Conservation (phyloP, 202 grass and related monocot species). For the Carex sylvatica region DNA sequence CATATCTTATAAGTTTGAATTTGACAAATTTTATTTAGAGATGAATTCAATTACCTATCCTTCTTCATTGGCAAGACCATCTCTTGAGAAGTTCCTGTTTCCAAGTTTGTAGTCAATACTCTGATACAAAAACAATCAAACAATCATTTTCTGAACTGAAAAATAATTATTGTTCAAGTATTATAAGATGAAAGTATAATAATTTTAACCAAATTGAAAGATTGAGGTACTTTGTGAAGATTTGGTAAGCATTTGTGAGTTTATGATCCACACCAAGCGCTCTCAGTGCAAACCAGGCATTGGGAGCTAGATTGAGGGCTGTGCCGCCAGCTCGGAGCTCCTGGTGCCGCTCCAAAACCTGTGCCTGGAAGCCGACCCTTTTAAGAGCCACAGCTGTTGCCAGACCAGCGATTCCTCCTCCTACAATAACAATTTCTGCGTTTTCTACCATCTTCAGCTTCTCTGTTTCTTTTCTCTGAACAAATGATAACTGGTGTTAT, state of each 20-base stretch:
- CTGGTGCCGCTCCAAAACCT: constrained; percentile 58
- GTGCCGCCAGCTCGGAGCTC: constrained; percentile 54
- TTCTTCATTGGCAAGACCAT: constrained; percentile 32
- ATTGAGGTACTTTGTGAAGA: constrained; percentile 28
- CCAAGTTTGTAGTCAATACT: constrained; percentile 39
- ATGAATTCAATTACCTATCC: constrained; percentile 23
- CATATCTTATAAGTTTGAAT: neutral
- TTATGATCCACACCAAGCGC: constrained; percentile 63
- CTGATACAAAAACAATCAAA: constrained; percentile 22
- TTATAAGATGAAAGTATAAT: neutral
- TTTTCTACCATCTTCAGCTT: constrained; percentile 5
- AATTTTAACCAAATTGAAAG: neutral
- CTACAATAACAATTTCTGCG: constrained; percentile 58
- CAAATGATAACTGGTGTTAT: neutral
- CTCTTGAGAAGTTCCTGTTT: constrained; percentile 46
- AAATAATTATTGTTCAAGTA: neutral
- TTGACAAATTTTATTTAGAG: neutral
- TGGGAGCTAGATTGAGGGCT: constrained; percentile 53
- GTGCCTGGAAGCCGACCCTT: constrained; percentile 17
- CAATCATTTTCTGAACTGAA: neutral
- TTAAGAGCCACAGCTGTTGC: constrained; percentile 57
- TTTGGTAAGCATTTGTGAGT: constrained; percentile 39
- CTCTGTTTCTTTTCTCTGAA: neutral
- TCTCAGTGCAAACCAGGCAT: constrained; percentile 73
- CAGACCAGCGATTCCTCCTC: constrained; percentile 64